Conservation (phyloP, 164 flowering plant genomes). For the Protea cynaroides region DNA sequence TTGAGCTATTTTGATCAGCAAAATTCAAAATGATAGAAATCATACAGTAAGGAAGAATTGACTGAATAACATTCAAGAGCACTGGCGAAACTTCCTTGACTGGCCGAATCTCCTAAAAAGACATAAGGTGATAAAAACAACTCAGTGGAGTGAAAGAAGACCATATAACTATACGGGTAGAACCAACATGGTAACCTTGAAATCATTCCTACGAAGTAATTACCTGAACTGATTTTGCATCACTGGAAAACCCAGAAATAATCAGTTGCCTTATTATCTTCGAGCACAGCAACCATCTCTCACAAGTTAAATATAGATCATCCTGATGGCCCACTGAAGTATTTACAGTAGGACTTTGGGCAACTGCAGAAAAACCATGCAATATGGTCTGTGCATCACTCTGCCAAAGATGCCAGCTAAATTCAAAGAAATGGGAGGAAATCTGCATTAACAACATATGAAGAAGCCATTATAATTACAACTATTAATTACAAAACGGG, state of each 20-base stretch:
- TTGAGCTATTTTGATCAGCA: not conserved
- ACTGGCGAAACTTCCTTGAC: constrained; percentile 88
- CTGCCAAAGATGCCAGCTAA: constrained; percentile 92
- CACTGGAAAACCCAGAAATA: constrained; percentile 79
- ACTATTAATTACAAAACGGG: not conserved
- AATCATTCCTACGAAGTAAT: not conserved
- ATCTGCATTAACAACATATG: constrained; percentile 52
- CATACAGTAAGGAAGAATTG: constrained; percentile 88
- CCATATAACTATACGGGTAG: not conserved
- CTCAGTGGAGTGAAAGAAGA: not conserved
- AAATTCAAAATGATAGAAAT: constrained; percentile 4
- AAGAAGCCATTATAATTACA: not conserved
- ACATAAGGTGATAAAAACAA: not conserved
- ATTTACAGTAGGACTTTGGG: constrained; percentile 35
- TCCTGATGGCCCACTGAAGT: constrained; percentile 49
- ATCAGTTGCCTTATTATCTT: constrained; percentile 73
- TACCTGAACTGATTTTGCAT: constrained; percentile 81
- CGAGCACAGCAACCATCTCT: constrained; percentile 87
- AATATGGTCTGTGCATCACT: constrained; percentile 70
- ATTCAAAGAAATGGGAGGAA: constrained; percentile 76
- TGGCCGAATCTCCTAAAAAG: constrained; percentile 63
- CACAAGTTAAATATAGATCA: constrained; percentile 66
- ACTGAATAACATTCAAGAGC: constrained; percentile 68
- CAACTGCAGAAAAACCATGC: constrained; percentile 51
- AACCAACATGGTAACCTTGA: not conserved